These are phyloP conservation scores for Mycena metata DNA, from an alignment of 768 basidiomycete genomes.

Conservation along the genomic window DNA sequence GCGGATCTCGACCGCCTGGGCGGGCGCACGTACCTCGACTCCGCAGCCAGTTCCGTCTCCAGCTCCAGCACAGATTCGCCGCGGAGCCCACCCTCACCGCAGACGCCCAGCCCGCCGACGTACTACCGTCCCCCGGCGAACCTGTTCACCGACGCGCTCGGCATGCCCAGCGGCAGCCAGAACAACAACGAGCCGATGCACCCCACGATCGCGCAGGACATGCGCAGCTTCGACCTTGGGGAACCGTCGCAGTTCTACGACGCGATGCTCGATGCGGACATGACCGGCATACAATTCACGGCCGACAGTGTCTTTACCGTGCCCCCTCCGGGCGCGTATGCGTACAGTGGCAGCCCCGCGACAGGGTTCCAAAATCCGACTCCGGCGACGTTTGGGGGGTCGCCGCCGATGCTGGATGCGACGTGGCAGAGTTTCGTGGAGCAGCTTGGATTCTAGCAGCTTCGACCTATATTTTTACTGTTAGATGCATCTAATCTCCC, in stretches of 20 bases:
- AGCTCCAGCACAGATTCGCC: slow-evolving; percentile 11
- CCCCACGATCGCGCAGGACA: slow-evolving; percentile 67
- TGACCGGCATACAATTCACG: slow-evolving; percentile 49
- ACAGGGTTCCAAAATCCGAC: background rate
- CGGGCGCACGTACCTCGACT: slow-evolving; percentile 64
- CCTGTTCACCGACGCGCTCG: background rate
- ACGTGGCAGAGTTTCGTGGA: slow-evolving; percentile 79
- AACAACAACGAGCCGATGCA: slow-evolving; percentile 51
- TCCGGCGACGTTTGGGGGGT: slow-evolving; percentile 23
- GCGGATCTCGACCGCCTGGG: slow-evolving; percentile 69
- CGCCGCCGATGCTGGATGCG: slow-evolving; percentile 64
- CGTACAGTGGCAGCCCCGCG: background rate
- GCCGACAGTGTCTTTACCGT: slow-evolving; percentile 23
- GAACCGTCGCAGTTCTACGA: slow-evolving; percentile 40
- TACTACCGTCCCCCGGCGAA: background rate
- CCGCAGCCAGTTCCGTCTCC: background rate
- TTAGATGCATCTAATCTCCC: slow-evolving; percentile 16
- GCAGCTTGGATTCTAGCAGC: slow-evolving; percentile 66
- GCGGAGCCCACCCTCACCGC: slow-evolving; percentile 1
- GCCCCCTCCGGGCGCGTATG: slow-evolving; percentile 30
- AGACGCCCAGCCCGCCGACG: slow-evolving; percentile 6
- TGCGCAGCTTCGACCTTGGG: slow-evolving; percentile 55
- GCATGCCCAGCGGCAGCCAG: too few relatives aligned
- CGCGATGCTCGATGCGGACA: slow-evolving; percentile 42
- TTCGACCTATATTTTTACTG: background rate